Conservation (phyloP, 257 asterid genomes). For the Phtheirospermum japonicum region DNA sequence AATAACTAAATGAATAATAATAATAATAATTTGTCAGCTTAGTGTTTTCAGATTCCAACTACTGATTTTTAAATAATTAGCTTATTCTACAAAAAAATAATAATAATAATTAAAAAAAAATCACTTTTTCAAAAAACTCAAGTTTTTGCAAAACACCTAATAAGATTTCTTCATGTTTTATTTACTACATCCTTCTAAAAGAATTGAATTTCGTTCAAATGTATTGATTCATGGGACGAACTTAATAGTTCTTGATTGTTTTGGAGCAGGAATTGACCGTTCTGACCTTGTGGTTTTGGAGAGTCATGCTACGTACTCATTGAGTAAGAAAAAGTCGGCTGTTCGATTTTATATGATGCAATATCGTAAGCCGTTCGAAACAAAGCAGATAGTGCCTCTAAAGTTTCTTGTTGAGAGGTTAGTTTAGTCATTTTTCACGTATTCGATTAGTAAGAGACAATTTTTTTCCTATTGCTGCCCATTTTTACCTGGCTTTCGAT, state of each 20-base stretch:
- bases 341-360: constrained; percentile 58
- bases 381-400: constrained; percentile 36
- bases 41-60: no score
- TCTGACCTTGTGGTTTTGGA: constrained; percentile 57
- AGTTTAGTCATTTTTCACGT: constrained; percentile 15
- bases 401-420: constrained; percentile 53
- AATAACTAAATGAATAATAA: no score
- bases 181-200: background rate
- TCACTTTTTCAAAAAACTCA: no score
- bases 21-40: no score
- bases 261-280: constrained; percentile 46
- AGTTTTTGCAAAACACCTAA: background rate
- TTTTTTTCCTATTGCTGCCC: background rate
- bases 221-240: background rate
- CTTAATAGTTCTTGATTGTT: constrained; percentile 21
- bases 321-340: constrained; percentile 52
- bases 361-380: constrained; percentile 35
- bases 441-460: no score
- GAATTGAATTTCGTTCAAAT: background rate
- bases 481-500: background rate
- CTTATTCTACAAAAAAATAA: no score
- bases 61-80: no score
- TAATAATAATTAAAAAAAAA: no score
- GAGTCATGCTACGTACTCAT: constrained; percentile 51
- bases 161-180: constrained; percentile 5